A percentile compares a stretch with the other conserved stretches of the same genome.
These are phyloP conservation scores for Alisma plantagoaquatica DNA, from an alignment of 106 monocot genomes.

Conservation along the genomic window DNA sequence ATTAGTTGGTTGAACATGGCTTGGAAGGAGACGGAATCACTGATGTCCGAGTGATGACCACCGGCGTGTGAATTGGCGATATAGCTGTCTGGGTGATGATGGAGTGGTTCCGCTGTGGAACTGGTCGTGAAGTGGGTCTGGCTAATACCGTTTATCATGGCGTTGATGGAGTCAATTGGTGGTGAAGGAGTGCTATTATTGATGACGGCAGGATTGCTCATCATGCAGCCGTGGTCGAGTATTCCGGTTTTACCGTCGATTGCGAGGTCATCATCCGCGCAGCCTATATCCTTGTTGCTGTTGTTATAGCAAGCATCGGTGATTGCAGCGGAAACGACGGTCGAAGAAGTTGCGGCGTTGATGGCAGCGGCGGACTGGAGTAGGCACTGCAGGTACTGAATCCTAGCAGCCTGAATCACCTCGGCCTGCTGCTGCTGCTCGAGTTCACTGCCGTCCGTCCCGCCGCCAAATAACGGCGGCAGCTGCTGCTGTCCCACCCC, in stretches of 20 bases:
- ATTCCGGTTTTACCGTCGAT: background rate
- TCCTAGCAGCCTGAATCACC: slow-evolving; percentile 26
- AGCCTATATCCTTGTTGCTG: background rate
- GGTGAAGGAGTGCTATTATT: too few relatives aligned
- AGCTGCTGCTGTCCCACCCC: too few relatives aligned
- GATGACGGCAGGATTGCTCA: background rate
- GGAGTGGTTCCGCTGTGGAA: slow-evolving; percentile 11
- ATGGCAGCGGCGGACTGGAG: slow-evolving; percentile 27
- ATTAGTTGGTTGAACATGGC: too few relatives aligned
- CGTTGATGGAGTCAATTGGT: background rate
- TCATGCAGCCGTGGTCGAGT: slow-evolving; percentile 10
- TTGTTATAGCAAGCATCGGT: background rate
- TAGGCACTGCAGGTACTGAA: slow-evolving; percentile 48
- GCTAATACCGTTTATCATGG: background rate
- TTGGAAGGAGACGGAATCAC: too few relatives aligned
- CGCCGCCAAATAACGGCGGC: too few relatives aligned
- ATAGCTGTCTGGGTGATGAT: too few relatives aligned
- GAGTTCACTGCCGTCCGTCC: slow-evolving; percentile 21
- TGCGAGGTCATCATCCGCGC: too few relatives aligned
- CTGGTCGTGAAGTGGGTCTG: slow-evolving; percentile 11
- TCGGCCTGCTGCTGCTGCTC: slow-evolving; percentile 30
- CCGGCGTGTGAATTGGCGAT: too few relatives aligned
- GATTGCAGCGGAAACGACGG: slow-evolving; percentile 6
- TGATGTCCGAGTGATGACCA: too few relatives aligned
- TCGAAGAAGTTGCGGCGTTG: background rate